Evolutionary conservation across 2,329 filamentous ascomycete genomes (phyloP).

Genomic region (Botryosphaeria dothidea): DNA sequence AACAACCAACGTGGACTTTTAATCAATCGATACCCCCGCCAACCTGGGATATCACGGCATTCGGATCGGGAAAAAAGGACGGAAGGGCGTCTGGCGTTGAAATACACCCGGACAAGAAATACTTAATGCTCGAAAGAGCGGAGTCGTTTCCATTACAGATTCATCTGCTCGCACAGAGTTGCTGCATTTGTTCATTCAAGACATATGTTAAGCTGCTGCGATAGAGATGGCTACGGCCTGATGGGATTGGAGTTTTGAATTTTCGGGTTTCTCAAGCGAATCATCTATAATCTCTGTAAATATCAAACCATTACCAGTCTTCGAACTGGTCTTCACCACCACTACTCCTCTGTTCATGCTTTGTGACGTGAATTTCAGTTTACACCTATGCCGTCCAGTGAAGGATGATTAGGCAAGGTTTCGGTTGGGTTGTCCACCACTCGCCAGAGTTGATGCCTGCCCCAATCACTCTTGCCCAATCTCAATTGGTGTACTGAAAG

Average conservation of each 20-base stretch:
- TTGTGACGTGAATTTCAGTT: background rate
- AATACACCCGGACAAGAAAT: conserved; percentile 1
- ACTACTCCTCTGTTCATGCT: background rate
- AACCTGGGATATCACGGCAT: background rate
- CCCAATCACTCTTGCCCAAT: too few species aligned
- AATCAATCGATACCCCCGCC: background rate
- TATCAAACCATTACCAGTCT: background rate
- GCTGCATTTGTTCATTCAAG: background rate
- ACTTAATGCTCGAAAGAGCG: background rate
- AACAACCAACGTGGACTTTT: background rate
- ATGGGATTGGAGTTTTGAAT: background rate
- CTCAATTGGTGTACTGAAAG: too few species aligned
- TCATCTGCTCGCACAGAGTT: background rate
- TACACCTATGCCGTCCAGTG: too few species aligned
- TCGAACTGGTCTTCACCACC: background rate
- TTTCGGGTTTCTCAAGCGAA: background rate
- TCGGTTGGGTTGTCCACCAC: too few species aligned
- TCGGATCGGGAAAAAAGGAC: background rate
- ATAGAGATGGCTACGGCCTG: background rate
- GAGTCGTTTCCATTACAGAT: background rate
- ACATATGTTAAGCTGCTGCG: background rate
- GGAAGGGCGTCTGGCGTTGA: background rate
- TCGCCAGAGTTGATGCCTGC: too few species aligned
- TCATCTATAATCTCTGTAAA: background rate
- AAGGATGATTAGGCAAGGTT: too few species aligned